A percentile compares a stretch with the other conserved stretches of the same genome.
Evolutionary conservation across 2,329 filamentous ascomycete species (phyloP).

Genomic region (Penicillium polonicum): DNA sequence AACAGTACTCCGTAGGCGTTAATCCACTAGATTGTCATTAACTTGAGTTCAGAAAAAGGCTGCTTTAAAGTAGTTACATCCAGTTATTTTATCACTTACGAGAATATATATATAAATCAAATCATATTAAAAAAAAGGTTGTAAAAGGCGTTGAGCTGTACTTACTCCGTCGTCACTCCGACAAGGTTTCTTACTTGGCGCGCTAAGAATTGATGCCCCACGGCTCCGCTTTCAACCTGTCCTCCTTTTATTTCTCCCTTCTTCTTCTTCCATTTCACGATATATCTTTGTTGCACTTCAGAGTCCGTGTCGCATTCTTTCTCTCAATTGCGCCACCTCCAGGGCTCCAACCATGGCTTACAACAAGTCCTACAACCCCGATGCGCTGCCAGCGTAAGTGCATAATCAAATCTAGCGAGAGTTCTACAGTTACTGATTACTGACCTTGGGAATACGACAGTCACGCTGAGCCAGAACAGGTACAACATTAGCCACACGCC

Average conservation of each 20-base stretch:
- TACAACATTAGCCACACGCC: conserved; percentile 33
- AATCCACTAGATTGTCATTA: neutral
- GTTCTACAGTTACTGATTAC: conserved; percentile 18
- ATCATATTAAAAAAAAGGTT: neutral
- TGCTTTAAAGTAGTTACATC: neutral
- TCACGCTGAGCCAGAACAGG: conserved; percentile 73
- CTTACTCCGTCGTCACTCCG: neutral
- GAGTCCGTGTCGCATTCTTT: conserved; percentile 2
- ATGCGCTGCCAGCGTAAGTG: conserved; percentile 85
- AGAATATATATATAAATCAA: neutral
- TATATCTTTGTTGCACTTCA: neutral
- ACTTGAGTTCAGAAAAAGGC: neutral
- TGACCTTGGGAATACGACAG: conserved; percentile 41
- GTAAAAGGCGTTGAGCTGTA: neutral
- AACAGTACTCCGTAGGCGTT: neutral
- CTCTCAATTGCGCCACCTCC: conserved; percentile 25
- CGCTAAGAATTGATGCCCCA: conserved; percentile 26
- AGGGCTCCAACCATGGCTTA: conserved; percentile 70
- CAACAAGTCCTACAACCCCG: conserved; percentile 88
- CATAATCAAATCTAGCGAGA: neutral
- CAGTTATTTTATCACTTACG: neutral
- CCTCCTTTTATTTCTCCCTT: conserved; percentile 7
- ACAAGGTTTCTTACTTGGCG: conserved; percentile 14
- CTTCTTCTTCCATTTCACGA: neutral
- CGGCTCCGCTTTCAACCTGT: conserved; percentile 24